These are phyloP conservation scores for Sugiyamaella mastotermitis DNA, from an alignment of 805 yeast genomes.

Conservation along the genomic window DNA sequence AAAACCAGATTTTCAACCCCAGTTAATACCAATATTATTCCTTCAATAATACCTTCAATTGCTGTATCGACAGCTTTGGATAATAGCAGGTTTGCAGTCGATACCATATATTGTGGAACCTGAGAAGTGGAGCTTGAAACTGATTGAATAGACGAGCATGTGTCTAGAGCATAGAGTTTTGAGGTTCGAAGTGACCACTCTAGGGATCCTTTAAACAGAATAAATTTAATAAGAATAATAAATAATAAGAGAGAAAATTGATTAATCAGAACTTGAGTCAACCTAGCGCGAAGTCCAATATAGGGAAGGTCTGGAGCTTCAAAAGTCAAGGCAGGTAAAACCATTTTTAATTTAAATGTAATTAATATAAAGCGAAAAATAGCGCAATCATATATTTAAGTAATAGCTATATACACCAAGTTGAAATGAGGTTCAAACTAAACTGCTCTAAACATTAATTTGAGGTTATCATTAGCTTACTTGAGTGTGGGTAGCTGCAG, in stretches of 20 bases:
- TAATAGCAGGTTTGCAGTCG: slow-evolving; percentile 48
- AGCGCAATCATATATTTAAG: no score
- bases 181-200: slow-evolving; percentile 37
- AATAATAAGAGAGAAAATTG: slow-evolving; percentile 49
- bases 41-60: slow-evolving; percentile 39
- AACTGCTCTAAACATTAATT: no score
- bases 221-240: slow-evolving; percentile 51
- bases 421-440: no score
- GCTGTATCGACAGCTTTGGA: slow-evolving; percentile 42
- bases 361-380: no score
- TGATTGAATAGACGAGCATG: slow-evolving; percentile 46
- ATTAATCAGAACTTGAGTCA: slow-evolving; percentile 42
- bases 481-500: neutral
- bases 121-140: slow-evolving; percentile 32
- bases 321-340: no score
- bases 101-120: slow-evolving; percentile 53
- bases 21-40: slow-evolving; percentile 43
- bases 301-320: no score
- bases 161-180: slow-evolving; percentile 32
- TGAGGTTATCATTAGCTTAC: no score
- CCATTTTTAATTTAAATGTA: no score
- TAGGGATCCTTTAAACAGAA: slow-evolving; percentile 49
- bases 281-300: slow-evolving; percentile 23
- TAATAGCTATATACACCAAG: no score
- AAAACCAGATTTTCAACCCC: slow-evolving; percentile 54